These are phyloP conservation scores for Spirogloea muscicola DNA, from an alignment of 139 green algal species.

Conservation along the genomic window DNA sequence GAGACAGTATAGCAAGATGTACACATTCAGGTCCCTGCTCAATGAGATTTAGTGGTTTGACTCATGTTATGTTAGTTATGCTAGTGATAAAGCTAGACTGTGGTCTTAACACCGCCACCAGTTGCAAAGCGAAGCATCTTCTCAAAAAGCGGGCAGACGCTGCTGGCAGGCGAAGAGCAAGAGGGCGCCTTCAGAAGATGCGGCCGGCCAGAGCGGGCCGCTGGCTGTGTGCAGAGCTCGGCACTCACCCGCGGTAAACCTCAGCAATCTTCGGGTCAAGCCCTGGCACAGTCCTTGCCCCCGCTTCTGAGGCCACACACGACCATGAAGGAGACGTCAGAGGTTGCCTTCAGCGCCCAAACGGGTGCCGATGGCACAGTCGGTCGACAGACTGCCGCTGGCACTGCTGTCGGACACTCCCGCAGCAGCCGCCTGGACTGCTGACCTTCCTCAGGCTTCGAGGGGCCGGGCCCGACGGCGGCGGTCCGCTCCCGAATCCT, in stretches of 20 bases:
- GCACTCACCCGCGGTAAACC: too few relatives aligned
- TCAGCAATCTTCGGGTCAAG: too few relatives aligned
- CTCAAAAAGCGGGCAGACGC: not conserved
- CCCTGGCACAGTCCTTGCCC: too few relatives aligned
- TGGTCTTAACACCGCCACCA: not conserved
- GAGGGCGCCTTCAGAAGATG: too few relatives aligned
- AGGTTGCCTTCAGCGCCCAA: not conserved
- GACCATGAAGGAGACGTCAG: constrained; percentile 6
- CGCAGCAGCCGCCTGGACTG: too few relatives aligned
- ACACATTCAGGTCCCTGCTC: too few relatives aligned
- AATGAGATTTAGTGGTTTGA: not conserved
- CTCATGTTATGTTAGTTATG: not conserved
- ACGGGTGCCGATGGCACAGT: not conserved
- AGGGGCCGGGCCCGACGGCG: not conserved
- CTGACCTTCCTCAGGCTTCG: too few relatives aligned
- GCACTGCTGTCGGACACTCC: not conserved
- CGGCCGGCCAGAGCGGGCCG: too few relatives aligned
- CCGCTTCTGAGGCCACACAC: constrained; percentile 6
- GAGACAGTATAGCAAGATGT: not conserved
- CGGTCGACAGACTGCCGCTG: not conserved
- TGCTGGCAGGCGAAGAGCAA: too few relatives aligned
- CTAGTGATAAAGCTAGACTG: not conserved
- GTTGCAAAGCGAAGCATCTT: not conserved
- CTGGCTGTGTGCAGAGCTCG: too few relatives aligned
- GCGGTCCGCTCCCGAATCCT: constrained; percentile 66